phyloP scores from a whole-genome alignment of 352 stramenopile species.

The Poterioochromonas sp. region DNA sequence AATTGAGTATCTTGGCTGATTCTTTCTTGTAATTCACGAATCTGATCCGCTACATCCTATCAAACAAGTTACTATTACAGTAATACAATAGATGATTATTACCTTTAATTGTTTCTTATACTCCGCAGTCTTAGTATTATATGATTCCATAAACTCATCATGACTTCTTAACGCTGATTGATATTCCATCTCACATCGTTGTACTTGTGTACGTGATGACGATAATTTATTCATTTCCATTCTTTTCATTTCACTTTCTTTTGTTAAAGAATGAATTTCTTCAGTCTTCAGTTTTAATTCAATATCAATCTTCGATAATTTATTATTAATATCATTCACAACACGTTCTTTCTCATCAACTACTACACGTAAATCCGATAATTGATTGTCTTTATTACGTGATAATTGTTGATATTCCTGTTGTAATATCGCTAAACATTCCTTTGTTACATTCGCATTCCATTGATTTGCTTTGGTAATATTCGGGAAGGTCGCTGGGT shows the following conservation, averaged over 20 bases:
- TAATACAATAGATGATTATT: not conserved
- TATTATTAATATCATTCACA: not conserved
- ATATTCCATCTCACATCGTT: not conserved
- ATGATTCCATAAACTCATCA: slow-evolving; percentile 22
- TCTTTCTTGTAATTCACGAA: slow-evolving; percentile 3
- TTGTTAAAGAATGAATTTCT: not conserved
- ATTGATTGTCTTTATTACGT: not conserved
- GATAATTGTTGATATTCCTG: not conserved
- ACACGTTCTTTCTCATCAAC: not conserved
- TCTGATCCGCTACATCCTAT: not conserved
- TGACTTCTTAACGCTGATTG: not conserved
- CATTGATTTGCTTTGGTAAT: not conserved
- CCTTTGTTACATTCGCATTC: not conserved
- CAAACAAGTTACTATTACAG: too few relatives aligned
- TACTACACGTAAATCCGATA: not conserved
- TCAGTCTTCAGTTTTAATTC: slow-evolving; percentile 20
- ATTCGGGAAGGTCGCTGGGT: not conserved
- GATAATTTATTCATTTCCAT: not conserved
- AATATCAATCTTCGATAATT: not conserved
- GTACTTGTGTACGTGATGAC: not conserved
- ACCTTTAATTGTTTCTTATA: slow-evolving; percentile 21
- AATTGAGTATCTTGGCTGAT: not conserved
- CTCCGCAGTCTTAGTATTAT: slow-evolving; percentile 31
- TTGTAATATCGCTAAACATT: not conserved
- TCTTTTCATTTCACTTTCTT: not conserved